phyloP scores from a whole-genome alignment of 2,329 filamentous ascomycete genomes.

The Hymenoscyphus fructigenus region DNA sequence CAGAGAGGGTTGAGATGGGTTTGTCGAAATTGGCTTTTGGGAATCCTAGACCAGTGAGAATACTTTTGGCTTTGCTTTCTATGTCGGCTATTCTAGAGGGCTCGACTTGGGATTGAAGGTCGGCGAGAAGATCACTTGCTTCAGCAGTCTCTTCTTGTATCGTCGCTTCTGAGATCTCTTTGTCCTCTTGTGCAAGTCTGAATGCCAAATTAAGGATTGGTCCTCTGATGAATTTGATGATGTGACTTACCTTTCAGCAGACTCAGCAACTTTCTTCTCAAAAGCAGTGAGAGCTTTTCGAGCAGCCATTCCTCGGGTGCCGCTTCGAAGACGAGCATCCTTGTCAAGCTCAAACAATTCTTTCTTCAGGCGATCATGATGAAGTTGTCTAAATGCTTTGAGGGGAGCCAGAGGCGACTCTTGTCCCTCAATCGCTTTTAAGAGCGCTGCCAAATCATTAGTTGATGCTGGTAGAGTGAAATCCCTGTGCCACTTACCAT shows the following conservation, averaged over 20 bases:
- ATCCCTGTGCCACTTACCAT: constrained; percentile 42
- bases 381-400: constrained; percentile 59
- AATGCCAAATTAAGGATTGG: background rate
- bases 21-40: constrained; percentile 59
- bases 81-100: constrained; percentile 60
- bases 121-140: constrained; percentile 67
- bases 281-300: constrained; percentile 70
- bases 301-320: constrained; percentile 70
- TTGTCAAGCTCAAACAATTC: constrained; percentile 70
- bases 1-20: constrained; percentile 64
- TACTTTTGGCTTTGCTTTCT: constrained; percentile 64
- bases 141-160: constrained; percentile 67
- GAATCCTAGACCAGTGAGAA: constrained; percentile 72
- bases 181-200: constrained; percentile 50
- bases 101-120: constrained; percentile 67
- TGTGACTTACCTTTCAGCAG: constrained; percentile 35
- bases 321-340: constrained; percentile 71
- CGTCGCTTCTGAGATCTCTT: constrained; percentile 54
- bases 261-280: constrained; percentile 65
- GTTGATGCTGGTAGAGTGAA: background rate
- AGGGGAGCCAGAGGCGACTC: constrained; percentile 58
- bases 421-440: constrained; percentile 55
- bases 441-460: constrained; percentile 46
- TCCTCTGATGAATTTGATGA: too few species aligned
- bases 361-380: constrained; percentile 60